phyloP scores from a whole-genome alignment of 495 filamentous ascomycete genomes.

The Aspergillus asperescens region DNA sequence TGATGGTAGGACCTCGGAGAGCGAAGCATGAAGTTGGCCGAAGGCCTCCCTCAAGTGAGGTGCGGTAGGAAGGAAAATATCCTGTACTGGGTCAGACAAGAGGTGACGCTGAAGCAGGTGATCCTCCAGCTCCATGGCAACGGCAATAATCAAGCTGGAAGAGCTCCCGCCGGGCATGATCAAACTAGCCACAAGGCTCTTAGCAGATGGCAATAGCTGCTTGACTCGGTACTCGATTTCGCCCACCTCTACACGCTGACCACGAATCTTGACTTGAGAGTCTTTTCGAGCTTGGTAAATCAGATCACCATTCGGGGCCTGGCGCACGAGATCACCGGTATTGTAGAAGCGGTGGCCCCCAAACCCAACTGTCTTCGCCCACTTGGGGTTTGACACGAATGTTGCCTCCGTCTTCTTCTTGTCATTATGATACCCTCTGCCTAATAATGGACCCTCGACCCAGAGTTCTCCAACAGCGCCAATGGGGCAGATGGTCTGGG shows the following conservation, averaged over 20 bases:
- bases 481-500: conserved; percentile 45
- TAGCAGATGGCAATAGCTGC: background rate
- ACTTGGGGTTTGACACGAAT: conserved; percentile 22
- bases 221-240: conserved; percentile 40
- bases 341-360: conserved; percentile 11
- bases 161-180: background rate
- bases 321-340: conserved; percentile 37
- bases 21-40: background rate
- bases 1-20: conserved; percentile 16
- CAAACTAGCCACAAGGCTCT: conserved; percentile 3
- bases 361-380: conserved; percentile 24
- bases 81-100: background rate
- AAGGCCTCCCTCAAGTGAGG: background rate
- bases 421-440: conserved; percentile 61
- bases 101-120: background rate
- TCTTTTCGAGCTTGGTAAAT: conserved; percentile 25
- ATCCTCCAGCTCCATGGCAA: background rate
- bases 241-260: conserved; percentile 27
- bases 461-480: conserved; percentile 69
- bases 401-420: conserved; percentile 46
- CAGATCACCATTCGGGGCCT: conserved; percentile 15
- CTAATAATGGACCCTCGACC: conserved; percentile 67
- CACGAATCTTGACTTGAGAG: conserved; percentile 45
- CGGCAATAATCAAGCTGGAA: background rate
- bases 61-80: background rate